phyloP scores from a whole-genome alignment of 805 yeast genomes.

The Ogataea pilisensis region DNA sequence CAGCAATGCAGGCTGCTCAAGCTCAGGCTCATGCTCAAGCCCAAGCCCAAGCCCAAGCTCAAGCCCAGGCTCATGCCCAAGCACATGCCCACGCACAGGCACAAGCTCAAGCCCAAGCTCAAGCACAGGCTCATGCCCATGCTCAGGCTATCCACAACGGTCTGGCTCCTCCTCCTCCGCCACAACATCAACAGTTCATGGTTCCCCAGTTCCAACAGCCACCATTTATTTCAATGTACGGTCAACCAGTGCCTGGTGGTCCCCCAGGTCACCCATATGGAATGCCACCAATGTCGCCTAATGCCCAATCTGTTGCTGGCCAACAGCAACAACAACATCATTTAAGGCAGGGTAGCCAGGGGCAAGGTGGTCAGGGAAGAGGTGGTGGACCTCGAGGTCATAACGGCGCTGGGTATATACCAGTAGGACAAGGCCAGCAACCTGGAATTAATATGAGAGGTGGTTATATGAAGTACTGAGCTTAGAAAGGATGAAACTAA shows the following conservation, averaged over 20 bases:
- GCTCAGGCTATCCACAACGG: constrained; percentile 4
- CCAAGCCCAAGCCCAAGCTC: constrained; percentile 39
- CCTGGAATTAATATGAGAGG: not conserved
- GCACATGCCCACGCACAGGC: constrained; percentile 27
- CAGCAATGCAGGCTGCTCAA: constrained; percentile 13
- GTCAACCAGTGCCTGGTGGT: not conserved
- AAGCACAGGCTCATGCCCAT: constrained; percentile 31
- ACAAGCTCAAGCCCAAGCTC: constrained; percentile 29
- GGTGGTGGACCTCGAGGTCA: constrained; percentile 1
- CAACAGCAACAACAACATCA: constrained; percentile 15
- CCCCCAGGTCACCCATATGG: constrained; percentile 6
- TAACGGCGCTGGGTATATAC: not conserved
- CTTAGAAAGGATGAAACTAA: not conserved
- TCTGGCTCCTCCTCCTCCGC: constrained; percentile 5
- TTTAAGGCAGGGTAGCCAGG: not conserved
- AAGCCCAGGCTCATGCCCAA: constrained; percentile 32
- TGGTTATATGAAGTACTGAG: not conserved
- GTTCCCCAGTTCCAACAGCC: constrained; percentile 9
- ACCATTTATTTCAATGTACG: not conserved
- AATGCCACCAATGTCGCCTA: constrained; percentile 7
- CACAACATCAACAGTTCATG: constrained; percentile 10
- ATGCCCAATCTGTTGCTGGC: constrained; percentile 5
- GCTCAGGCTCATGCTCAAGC: constrained; percentile 21
- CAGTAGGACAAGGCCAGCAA: not conserved
- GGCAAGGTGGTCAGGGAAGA: not conserved